Conservation (phyloP, 768 basidiomycete genomes). For the Clathrus columnatus region DNA sequence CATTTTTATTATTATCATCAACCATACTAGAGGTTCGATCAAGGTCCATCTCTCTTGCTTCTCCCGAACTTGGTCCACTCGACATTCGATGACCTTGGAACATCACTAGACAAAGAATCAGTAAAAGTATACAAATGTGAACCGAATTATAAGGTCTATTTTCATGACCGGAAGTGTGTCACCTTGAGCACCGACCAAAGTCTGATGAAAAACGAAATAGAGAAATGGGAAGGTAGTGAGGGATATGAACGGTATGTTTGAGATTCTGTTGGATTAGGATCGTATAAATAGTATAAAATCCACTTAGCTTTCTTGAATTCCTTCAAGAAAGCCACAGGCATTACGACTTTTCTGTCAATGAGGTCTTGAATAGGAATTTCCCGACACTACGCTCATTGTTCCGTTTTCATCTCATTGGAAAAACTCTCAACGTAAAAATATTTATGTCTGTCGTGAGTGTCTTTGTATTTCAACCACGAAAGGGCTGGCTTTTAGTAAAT, state of each 20-base stretch:
- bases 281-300: not conserved
- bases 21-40: conserved; percentile 30
- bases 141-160: conserved; percentile 33
- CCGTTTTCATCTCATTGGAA: conserved; percentile 24
- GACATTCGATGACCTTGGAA: conserved; percentile 29
- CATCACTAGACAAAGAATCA: conserved; percentile 23
- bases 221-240: conserved; percentile 28
- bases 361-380: conserved; percentile 30
- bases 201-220: conserved; percentile 26
- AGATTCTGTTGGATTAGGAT: not conserved
- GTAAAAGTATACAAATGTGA: conserved; percentile 32
- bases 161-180: conserved; percentile 31
- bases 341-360: conserved; percentile 27
- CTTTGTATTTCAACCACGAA: no score
- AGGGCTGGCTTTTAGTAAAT: no score
- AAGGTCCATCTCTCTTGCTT: conserved; percentile 27
- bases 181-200: conserved; percentile 27
- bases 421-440: conserved; percentile 25
- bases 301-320: conserved; percentile 19
- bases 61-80: conserved; percentile 29
- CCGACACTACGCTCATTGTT: conserved; percentile 25
- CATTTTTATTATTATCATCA: not conserved
- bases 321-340: conserved; percentile 25
- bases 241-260: conserved; percentile 24
- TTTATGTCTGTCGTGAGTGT: conserved; percentile 24